Conservation (phyloP, 352 stramenopile genomes). For the Lagenidium sp. region DNA sequence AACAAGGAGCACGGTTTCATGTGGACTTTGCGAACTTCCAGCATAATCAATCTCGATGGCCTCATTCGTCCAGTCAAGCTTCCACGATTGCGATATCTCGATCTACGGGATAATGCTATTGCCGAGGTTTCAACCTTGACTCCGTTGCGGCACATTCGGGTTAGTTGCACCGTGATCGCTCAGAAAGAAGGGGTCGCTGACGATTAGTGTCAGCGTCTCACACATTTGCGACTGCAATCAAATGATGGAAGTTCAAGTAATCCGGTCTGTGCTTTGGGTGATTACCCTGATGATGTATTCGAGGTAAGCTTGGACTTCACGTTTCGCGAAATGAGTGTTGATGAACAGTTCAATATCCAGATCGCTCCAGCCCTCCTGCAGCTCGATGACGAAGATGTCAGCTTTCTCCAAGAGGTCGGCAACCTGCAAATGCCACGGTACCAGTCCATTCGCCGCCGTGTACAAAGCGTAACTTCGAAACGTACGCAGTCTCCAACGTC, state of each 20-base stretch:
- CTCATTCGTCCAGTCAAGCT: slow-evolving; percentile 60
- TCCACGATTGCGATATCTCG: slow-evolving; percentile 56
- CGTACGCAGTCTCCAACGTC: slow-evolving; percentile 4
- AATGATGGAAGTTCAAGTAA: slow-evolving; percentile 46
- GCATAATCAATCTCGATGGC: slow-evolving; percentile 39
- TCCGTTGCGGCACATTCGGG: no score
- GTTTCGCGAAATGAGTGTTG: no score
- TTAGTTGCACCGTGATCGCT: no score
- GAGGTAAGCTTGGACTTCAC: slow-evolving; percentile 20
- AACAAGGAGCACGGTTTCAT: not conserved
- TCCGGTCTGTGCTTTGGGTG: slow-evolving; percentile 45
- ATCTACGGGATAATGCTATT: slow-evolving; percentile 62
- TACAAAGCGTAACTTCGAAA: slow-evolving; percentile 1
- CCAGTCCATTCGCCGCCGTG: slow-evolving; percentile 29
- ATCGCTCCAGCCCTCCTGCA: slow-evolving; percentile 37
- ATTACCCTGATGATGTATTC: slow-evolving; percentile 34
- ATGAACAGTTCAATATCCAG: no score
- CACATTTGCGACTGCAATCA: slow-evolving; percentile 50
- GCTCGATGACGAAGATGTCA: slow-evolving; percentile 64
- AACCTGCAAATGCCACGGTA: slow-evolving; percentile 65
- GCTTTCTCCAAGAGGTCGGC: slow-evolving; percentile 44
- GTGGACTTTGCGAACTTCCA: slow-evolving; percentile 11
- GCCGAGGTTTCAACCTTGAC: slow-evolving; percentile 20
- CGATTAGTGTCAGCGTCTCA: slow-evolving; percentile 23
- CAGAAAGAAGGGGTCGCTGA: no score